Percentiles rank a stretch among this genome's conserved stretches.
These are phyloP conservation scores for Ensete glaucum DNA, from an alignment of 176 grass and related monocot species.

Conservation along the genomic window DNA sequence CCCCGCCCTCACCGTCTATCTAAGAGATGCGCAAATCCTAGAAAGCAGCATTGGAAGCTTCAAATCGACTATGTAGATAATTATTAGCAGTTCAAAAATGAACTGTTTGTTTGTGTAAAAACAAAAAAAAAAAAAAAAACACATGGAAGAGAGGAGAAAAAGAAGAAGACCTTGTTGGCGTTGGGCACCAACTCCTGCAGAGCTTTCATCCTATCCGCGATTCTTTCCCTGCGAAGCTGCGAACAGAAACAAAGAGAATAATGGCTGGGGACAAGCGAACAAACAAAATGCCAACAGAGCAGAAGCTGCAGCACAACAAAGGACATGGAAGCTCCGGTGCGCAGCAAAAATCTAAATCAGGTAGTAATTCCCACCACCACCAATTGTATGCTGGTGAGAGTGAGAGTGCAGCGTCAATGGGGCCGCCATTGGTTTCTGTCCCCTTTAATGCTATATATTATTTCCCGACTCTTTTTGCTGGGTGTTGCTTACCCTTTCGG, in stretches of 20 bases:
- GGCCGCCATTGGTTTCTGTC: slow-evolving; percentile 14
- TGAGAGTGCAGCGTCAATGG: slow-evolving; percentile 3
- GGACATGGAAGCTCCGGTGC: background rate
- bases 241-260: background rate
- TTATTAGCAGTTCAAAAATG: too few relatives aligned
- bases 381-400: background rate
- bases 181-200: slow-evolving; percentile 86
- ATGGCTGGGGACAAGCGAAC: background rate
- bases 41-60: background rate
- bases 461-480: background rate
- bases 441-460: background rate
- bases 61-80: background rate
- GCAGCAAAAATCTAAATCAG: background rate
- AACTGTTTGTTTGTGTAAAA: background rate
- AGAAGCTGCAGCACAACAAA: background rate
- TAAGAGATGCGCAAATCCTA: background rate
- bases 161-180: slow-evolving; percentile 68
- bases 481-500: slow-evolving; percentile 57
- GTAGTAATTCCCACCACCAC: background rate
- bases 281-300: slow-evolving; percentile 12
- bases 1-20: background rate
- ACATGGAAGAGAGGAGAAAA: slow-evolving; percentile 15
- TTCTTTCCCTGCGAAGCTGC: slow-evolving; percentile 94
- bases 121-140: too few relatives aligned
- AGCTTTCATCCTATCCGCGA: slow-evolving; percentile 96